Evolutionary conservation across 1,284 basidiomycete genomes (phyloP), one percentile per base, ranked within the genome.

Genomic region (Marasmius oreades): DNA sequence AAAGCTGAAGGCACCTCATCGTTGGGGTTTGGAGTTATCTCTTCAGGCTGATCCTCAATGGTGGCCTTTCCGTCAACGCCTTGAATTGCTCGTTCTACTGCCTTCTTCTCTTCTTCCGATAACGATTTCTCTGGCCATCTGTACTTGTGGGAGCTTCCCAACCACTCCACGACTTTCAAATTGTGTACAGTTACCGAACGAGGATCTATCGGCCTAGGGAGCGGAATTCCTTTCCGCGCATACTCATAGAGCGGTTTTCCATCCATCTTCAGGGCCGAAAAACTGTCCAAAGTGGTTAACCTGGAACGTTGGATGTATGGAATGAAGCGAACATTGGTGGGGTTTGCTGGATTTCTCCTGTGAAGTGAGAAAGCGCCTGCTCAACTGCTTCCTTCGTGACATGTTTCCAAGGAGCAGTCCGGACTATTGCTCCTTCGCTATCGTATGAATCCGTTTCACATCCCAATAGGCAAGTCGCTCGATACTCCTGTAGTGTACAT

Each of bases 251-350:
- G 71, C 1, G 93, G 92, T 71, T 86, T 95, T 1, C 97, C 97
- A 64, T 99, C 95, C 93, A 99, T 99, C 71, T 98, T 96, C 43
- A 99, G 77, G 0, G 97, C 97, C 11, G 96, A 99, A 73, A 96
- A 99, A 69, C 95, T 98, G 58, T 34, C 56, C 33, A 53, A 53
- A 24, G 55, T 12, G 56, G 31, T 56, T 46, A 62, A 56, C 55
- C 55, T 60, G 24, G 53, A 56, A 51, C 18, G 57, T 48, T 14
- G 59, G 37, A 55, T 55, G 45, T 33, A 22, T 55, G 48, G 39
- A 12, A 61, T 58, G 37, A 55, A 44, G 18, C 90, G 60, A 64
- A 95, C 95, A 98, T 90, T 4, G 95, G 95, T 8, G 95, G 95
- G 1, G 86, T 82, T 73, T 99, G 97, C 62, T 83, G 77, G 61